Evolutionary conservation across 1,284 basidiomycete species (phyloP).

Genomic region (Pterulicium gracile): DNA sequence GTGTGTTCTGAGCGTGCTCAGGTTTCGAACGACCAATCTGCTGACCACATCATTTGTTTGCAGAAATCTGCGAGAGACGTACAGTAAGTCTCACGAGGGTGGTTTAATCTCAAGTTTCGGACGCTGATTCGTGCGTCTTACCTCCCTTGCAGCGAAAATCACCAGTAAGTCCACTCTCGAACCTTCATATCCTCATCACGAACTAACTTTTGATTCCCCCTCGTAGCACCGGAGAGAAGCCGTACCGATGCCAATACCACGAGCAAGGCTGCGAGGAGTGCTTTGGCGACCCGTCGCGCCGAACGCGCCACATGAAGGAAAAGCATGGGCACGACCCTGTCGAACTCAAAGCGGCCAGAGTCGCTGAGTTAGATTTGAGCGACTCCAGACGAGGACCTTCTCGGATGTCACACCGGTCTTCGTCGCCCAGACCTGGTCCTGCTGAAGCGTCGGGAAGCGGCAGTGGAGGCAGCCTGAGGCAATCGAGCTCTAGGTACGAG

Average conservation of each 20-base stretch:
- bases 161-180: background rate
- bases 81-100: background rate
- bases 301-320: background rate
- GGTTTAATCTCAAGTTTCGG: background rate
- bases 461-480: no score
- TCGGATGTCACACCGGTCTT: no score
- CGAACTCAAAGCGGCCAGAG: no score
- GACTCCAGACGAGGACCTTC: no score
- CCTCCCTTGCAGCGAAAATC: background rate
- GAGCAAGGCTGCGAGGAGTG: background rate
- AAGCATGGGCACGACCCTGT: no score
- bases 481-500: no score
- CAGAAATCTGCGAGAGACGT: background rate
- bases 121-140: background rate
- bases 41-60: no score
- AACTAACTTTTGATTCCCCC: background rate
- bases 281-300: background rate
- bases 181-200: background rate
- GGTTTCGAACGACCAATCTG: background rate
- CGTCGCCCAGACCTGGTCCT: no score
- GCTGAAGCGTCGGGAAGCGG: no score
- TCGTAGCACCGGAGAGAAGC: background rate
- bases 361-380: no score
- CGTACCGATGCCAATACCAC: background rate
- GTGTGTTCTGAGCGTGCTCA: background rate